Base-by-base conservation (phyloP, 2,329 filamentous ascomycete species). In the Mollisia scopiformis region DNA sequence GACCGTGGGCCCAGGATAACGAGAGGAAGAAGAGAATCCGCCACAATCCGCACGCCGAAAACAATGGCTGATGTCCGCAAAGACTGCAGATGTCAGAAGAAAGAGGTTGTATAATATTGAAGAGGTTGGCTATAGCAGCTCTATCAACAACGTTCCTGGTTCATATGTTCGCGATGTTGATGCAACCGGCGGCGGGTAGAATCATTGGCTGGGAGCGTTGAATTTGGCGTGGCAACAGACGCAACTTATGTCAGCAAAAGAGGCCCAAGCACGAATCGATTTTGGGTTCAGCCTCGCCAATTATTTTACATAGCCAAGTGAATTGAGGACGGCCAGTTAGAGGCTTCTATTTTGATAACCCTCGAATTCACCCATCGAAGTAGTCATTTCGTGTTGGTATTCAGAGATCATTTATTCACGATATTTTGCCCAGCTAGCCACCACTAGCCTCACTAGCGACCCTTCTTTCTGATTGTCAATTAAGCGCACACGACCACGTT, bases 251-350 rank as follows among this genome's bases (percentile, higher is more conserved):
- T 62, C 50, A 59, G 50, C 16, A 35, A 41, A 43, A 27, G 23
- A 43, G 27, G 21, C 11, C 43, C 21, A 25, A 47, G n/a, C 10
- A 16, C 5, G 28, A 21, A 19, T 19, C 39, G n/a, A 3, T 3
- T 43, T 43, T 43, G 39, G 53, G 25, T 47, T 51, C 65, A 67
- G 63, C 65, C 65, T 67, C 58, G 65, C 54, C 58, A 50, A 56
- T 61, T 64, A 52, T 46, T 86, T 49, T 80, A 14, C 31, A 35
- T 35, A 10, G 16, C 31, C 8, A 35, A 21, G 6, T 21, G n/a
- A 19, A 43, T 23, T 43, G n/a, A 10, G 7, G n/a, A n/a, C 16
- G n/a, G n/a, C n/a, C n/a, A n/a, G n/a, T n/a, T n/a, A n/a, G n/a
- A n/a, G n/a, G n/a, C n/a, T n/a, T n/a, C n/a, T n/a, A n/a, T n/a